Evolutionary conservation across 164 flowering plant genomes (phyloP), one percentile per base, ranked within the genome.

Genomic region (Protea cynaroides): DNA sequence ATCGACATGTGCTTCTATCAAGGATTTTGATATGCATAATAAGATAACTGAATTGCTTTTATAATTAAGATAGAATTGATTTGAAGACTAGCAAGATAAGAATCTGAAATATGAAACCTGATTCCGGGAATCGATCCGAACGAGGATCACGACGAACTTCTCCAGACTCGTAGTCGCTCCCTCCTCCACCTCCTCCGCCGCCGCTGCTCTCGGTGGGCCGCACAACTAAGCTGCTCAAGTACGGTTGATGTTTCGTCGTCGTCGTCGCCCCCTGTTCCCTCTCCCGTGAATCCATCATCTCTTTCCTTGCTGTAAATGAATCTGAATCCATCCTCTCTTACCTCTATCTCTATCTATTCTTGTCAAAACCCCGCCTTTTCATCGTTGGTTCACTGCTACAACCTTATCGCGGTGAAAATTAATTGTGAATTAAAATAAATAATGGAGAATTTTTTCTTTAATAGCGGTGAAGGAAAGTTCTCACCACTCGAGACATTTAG

Each of bases 171-270:
- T 58, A 56, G 47, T 36, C 46, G 14, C 53, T 56, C 87, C 84
- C 71, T 89, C 89, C 8, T 90, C 92, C 18, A 86, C 81, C 71
- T 89, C 96, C 81, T 5, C 71, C 85, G 23, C 65, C 68, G 2
- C 65, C 75, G 23, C 56, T 62, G 52, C 59, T 64, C 22, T 62
- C 66, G 17, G 65, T 18, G 12, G 69, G 68, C 38, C 75, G 68
- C 34, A 67, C 65, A 46, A 68, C 59, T 37, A 72, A 53, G 61
- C 75, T 72, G 67, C 75, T 68, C 18, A 70, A 63, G 64, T 53
- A 59, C 24, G 21, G 56, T 53, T 25, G 61, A 40, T 46, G 56
- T 53, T 19, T 46, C 56, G 64, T 23, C 66, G 49, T 21, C 57
- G 56, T 44, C 56, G 65, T 54, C 24, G 76, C 65, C 17, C 77